A percentile compares a stretch with the other conserved stretches of the same genome.
Evolutionary conservation across 768 basidiomycete genomes (phyloP).

Genomic region (Pseudohyphozyma bogoriensis): DNA sequence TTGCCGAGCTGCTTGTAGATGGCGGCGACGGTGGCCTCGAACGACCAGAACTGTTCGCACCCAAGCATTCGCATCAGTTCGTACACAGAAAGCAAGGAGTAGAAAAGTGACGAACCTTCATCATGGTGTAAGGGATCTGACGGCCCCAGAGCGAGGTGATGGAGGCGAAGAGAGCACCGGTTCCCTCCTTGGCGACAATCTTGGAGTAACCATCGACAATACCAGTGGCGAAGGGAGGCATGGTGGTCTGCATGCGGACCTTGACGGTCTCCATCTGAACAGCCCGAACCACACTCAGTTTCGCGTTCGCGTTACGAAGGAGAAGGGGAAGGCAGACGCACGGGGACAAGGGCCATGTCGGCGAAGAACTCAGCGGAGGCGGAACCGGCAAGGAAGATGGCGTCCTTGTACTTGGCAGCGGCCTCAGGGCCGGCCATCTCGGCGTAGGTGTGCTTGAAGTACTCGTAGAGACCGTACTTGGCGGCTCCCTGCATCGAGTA

Average conservation of each 20-base stretch:
- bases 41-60: conserved; percentile 7
- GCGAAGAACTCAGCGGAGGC: conserved; percentile 45
- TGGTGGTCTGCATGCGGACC: conserved; percentile 35
- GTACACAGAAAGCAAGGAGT: no score
- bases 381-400: conserved; percentile 44
- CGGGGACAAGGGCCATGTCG: conserved; percentile 44
- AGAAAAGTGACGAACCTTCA: no score
- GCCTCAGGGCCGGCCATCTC: conserved; percentile 41
- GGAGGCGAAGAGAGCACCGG: conserved; percentile 33
- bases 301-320: no score
- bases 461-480: conserved; percentile 42
- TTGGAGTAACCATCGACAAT: conserved; percentile 24
- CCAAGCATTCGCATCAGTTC: no score
- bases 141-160: conserved; percentile 35
- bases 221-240: conserved; percentile 31
- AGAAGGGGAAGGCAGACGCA: no score
- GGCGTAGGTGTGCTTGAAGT: conserved; percentile 38
- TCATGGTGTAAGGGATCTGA: conserved; percentile 36
- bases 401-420: conserved; percentile 42
- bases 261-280: conserved; percentile 34
- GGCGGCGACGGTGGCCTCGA: conserved; percentile 32
- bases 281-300: no score
- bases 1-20: conserved; percentile 31
- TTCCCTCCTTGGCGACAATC: conserved; percentile 29
- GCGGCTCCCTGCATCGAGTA: conserved; percentile 44